Evolutionary conservation across 176 grass and related monocot species (phyloP).

Genomic region (Juncus effusus): DNA sequence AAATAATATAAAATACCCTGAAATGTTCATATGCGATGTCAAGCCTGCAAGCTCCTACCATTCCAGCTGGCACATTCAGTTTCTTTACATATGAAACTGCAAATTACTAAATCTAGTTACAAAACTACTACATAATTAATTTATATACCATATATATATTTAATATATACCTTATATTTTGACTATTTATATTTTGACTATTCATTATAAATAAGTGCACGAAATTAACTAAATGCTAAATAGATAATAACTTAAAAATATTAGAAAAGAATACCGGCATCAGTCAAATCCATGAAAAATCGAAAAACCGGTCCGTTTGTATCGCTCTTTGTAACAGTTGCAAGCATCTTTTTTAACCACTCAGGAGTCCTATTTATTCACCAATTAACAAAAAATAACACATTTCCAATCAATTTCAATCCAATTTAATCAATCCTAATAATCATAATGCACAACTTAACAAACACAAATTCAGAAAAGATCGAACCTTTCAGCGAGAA

Average conservation of each 20-base stretch:
- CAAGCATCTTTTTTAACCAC: conserved; percentile 76
- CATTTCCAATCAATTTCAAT: neutral
- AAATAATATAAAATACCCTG: conserved; percentile 45
- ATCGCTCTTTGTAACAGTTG: conserved; percentile 61
- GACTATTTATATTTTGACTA: neutral
- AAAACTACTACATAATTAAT: neutral
- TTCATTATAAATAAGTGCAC: neutral
- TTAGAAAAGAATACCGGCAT: conserved; percentile 64
- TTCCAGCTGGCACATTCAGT: conserved; percentile 80
- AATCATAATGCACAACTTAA: neutral
- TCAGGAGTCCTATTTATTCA: conserved; percentile 37
- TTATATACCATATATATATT: too few relatives aligned
- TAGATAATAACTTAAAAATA: neutral
- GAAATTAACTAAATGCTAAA: conserved; percentile 2
- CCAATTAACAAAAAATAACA: neutral
- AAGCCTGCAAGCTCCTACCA: conserved; percentile 95
- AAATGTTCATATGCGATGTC: conserved; percentile 94
- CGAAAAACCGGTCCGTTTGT: conserved; percentile 62
- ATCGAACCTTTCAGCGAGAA: conserved; percentile 62
- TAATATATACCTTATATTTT: too few relatives aligned
- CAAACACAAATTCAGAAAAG: neutral
- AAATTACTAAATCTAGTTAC: conserved; percentile 3
- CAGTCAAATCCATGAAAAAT: conserved; percentile 97
- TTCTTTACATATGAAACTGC: conserved; percentile 84
- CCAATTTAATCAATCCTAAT: conserved; percentile 5